Evolutionary conservation across 1,284 basidiomycete species (phyloP).

Genomic region (Cutaneotrichosporon curvatum): DNA sequence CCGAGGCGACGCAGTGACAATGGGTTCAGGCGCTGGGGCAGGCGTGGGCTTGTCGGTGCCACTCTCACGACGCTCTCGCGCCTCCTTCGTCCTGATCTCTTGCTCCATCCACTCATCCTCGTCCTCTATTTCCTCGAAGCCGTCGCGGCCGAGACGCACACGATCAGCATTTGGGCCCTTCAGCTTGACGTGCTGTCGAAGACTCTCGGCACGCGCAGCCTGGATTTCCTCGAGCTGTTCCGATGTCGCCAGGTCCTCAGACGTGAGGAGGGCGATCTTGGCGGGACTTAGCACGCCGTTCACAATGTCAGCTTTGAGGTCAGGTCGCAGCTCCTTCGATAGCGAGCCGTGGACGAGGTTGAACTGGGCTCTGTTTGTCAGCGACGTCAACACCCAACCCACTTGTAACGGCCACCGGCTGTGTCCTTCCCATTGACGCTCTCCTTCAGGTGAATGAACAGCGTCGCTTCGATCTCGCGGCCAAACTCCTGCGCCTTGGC

Average conservation of each 20-base stretch:
- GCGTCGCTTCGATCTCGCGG: conserved; percentile 24
- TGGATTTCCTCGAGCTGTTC: conserved; percentile 33
- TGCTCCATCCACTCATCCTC: conserved; percentile 9
- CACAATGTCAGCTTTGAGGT: conserved; percentile 21
- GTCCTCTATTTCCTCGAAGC: conserved; percentile 30
- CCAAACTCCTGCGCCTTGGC: conserved; percentile 20
- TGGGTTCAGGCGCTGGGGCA: too few species aligned
- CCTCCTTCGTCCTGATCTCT: conserved; percentile 4
- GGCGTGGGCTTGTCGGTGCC: not conserved
- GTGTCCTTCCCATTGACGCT: conserved; percentile 29
- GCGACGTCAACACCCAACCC: conserved; percentile 19
- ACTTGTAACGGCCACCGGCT: conserved; percentile 39
- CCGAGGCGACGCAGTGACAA: too few species aligned
- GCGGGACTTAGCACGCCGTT: conserved; percentile 17
- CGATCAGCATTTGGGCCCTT: conserved; percentile 19
- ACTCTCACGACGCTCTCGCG: not conserved
- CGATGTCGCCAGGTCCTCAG: conserved; percentile 33
- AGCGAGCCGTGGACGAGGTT: conserved; percentile 33
- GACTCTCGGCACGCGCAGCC: conserved; percentile 23
- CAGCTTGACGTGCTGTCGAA: conserved; percentile 33
- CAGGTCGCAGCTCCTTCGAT: conserved; percentile 23
- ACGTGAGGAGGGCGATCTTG: conserved; percentile 30
- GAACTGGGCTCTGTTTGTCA: conserved; percentile 41
- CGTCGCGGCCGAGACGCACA: conserved; percentile 35
- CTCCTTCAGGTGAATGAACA: conserved; percentile 35